Evolutionary conservation across 2,329 filamentous ascomycete species (phyloP).

Genomic region (Aspergillus pseudoterreus): DNA sequence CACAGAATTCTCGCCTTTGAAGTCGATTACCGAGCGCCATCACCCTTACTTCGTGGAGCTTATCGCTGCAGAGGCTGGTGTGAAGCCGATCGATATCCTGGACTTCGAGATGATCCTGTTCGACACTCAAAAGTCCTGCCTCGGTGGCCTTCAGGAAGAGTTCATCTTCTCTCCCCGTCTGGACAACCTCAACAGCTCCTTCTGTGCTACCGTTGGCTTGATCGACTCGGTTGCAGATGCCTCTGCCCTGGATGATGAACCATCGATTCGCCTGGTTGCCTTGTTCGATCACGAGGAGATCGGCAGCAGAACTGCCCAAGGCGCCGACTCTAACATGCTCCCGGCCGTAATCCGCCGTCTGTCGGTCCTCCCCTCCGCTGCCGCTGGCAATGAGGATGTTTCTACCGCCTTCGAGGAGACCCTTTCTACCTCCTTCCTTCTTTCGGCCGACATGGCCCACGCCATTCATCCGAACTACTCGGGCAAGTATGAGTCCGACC

Average conservation of each 20-base stretch:
- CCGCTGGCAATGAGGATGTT: slow-evolving; percentile 57
- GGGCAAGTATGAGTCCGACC: slow-evolving; percentile 84
- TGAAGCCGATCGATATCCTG: slow-evolving; percentile 66
- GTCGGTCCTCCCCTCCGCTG: slow-evolving; percentile 67
- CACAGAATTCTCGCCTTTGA: slow-evolving; percentile 68
- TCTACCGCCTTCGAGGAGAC: slow-evolving; percentile 91
- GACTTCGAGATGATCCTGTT: slow-evolving; percentile 98
- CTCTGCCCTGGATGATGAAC: slow-evolving; percentile 67
- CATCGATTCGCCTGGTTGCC: slow-evolving; percentile 81
- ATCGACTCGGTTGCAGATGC: slow-evolving; percentile 69
- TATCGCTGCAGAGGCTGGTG: slow-evolving; percentile 74
- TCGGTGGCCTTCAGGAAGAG: slow-evolving; percentile 88
- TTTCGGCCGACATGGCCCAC: slow-evolving; percentile 98
- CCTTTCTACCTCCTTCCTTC: slow-evolving; percentile 81
- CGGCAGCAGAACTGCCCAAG: slow-evolving; percentile 86
- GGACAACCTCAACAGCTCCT: slow-evolving; percentile 96
- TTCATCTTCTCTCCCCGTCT: slow-evolving; percentile 94
- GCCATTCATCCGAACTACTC: slow-evolving; percentile 93
- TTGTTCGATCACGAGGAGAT: slow-evolving; percentile 99
- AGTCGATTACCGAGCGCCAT: slow-evolving; percentile 75
- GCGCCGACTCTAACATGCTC: slow-evolving; percentile 87
- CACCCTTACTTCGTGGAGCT: slow-evolving; percentile 83
- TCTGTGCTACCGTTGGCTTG: slow-evolving; percentile 81
- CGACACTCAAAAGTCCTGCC: slow-evolving; percentile 84
- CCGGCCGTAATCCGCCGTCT: slow-evolving; percentile 83